Evolutionary conservation across 2,329 filamentous ascomycete genomes (phyloP), one percentile per base, ranked within the genome.

Genomic region (Berkeleyomyces rouxiae): DNA sequence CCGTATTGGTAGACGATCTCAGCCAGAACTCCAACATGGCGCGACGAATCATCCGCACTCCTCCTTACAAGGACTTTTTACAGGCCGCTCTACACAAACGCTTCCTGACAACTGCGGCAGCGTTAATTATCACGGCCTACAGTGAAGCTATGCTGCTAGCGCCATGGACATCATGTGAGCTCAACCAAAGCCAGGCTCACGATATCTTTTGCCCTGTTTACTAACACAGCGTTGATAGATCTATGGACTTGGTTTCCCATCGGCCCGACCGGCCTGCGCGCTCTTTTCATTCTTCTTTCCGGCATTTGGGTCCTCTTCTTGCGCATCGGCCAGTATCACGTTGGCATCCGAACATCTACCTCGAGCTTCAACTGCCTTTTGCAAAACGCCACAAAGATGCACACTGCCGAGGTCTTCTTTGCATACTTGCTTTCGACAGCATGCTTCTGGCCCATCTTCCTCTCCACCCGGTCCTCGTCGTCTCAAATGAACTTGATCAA

Each of bases 161-260:
- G 16, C 78, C 79, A 66, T 88, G 84, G 77, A 79, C 80, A 68
- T 85, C 85, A 55, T 79, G 88, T 90, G 72, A 71, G 85, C n/a
- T 5, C 16, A 49, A 16, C 13, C 31, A 39, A 16, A 36, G 9
- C 16, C 31, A 36, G 10, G 51, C 31, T 46, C 13, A 36, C 11
- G 16, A n/a, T 36, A 3, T 9, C 58, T 39, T 57, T 13, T 40
- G 16, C 40, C 46, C 39, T 59, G 33, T 46, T 40, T 59, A 49
- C 58, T 57, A 33, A 59, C 61, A 59, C 46, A 58, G 61, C 36
- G 59, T 46, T 1, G n/a, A 42, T 68, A 92, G 88, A 83, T 59
- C 75, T 96, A 65, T 96, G 90, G 90, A 78, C 84, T 68, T 92
- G 88, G 87, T 90, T 95, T 67, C 90, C 90, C 33, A 69, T 96